Base-by-base conservation (phyloP, 164 flowering plant species). In the Akebia trifoliata region DNA sequence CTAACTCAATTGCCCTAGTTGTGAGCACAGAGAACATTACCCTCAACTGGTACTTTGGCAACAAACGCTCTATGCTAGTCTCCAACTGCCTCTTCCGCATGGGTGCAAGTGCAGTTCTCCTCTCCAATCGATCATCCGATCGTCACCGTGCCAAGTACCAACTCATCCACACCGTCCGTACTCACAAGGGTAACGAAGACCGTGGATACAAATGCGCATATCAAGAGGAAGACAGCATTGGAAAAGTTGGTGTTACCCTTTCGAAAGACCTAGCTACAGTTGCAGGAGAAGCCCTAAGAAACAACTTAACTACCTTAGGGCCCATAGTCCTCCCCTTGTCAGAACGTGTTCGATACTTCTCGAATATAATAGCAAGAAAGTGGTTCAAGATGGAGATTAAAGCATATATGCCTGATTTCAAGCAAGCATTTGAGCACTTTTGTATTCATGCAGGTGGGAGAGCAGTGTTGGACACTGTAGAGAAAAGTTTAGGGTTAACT, bases 401-500 rank as follows among this genome's bases (percentile, higher is more conserved):
- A 8, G 26, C 53, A 1, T 62, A 62, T n/a, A 38, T 54, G 8
- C 66, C 66, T 0, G 30, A 62, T 55, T 62, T 54, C 38, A 62
- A 62, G 47, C 12, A 8, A 4, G 60, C 60, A 0, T 54, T 62
- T 18, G 60, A 62, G 22, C 66, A 62, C 28, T 62, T 62, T n/a
- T 62, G 60, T 24, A 55, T 62, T 20, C 66, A 62, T 42, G 60
- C 66, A 1, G 60, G 60, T 1, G 54, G 66, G n/a, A 62, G 47
- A 17, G 54, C 29, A 2, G 60, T 62, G 8, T 37, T 62, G 3
- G 66, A 62, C 30, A 45, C 38, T n/a, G 21, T 62, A 11, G 54
- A 62, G 43, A 35, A 15, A 22, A 62, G 22, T 14, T 35, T 62
- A 25, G 29, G 46, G 22, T 29, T 62, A 1, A 35, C 30, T 7